Base-by-base conservation (phyloP, 2,329 filamentous ascomycete species). In the Penicillium sp. region DNA sequence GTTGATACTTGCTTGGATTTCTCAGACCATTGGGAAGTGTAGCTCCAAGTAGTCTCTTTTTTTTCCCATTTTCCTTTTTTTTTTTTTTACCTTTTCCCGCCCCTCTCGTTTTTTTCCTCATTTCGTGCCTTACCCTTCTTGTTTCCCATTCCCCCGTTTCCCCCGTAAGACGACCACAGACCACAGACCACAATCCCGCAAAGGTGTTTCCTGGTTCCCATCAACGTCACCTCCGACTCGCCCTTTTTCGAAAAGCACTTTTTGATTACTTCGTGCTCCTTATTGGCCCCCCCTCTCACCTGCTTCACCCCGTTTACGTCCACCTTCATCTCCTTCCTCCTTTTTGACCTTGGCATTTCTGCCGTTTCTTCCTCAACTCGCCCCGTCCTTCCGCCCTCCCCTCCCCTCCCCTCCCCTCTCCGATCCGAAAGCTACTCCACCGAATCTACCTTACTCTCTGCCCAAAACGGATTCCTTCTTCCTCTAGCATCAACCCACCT, bases 381-480 rank as follows among this genome's bases (percentile, higher is more conserved):
- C 63, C 62, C 61, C 54, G 57, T 65, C 65, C 61, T 67, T 66
- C 67, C 68, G 64, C 64, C 65, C 65, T 62, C 65, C 58, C 53
- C 61, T 58, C 63, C 63, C 62, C 64, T 63, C 65, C 65, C 60
- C 60, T 56, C 48, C 56, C 54, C 58, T 51, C 52, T 43, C 51
- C 56, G 53, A 49, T 56, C 56, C 52, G 51, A 64, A 65, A 65
- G 64, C 65, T 60, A 54, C 66, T 65, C 66, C 61, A 66, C 64
- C 61, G 62, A 21, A 61, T 58, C 61, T 56, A 45, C 53, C 42
- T 42, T 42, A 24, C 21, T 15, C 6, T 60, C 64, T 73, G 73
- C 79, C 80, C 81, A 83, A 72, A 70, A 83, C 82, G 79, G 79
- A 78, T 76, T 73, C 74, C 73, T 59, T 73, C 77, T 58, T 74